Base-by-base conservation (phyloP, 129 eudicot species). In the Scalesia atractyloides region DNA sequence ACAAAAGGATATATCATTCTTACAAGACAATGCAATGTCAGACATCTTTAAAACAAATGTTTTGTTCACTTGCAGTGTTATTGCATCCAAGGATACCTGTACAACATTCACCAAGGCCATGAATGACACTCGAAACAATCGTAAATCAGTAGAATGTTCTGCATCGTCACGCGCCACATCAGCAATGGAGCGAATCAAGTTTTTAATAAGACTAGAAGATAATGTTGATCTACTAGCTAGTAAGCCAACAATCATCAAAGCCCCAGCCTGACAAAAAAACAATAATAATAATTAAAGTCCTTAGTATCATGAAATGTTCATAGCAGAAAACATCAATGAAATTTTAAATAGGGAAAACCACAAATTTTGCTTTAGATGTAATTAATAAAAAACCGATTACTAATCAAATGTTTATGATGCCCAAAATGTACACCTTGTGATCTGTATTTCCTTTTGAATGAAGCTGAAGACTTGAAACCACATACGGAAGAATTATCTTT, bases 191-290 rank as follows among this genome's bases (percentile, higher is more conserved):
- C 88, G 89, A 36, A 88, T 73, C 81, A 94, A 84, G 84, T 84
- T 86, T 77, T 84, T 86, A 59, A 81, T 84, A 48, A 94, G 86
- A 78, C 74, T 79, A 68, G 87, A 68, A 63, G 97, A 84, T 75
- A 94, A 73, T 59, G 84, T 41, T 70, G 82, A 81, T 81, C 87
- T 94, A 69, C 83, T 81, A 63, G 96, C 91, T 41, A 90, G 84
- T 63, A 86, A 68, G 48, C 87, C 85, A 80, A 86, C 90, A 70
- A 94, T 86, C 91, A 94, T 94, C 79, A 94, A 75, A 33, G 97
- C 82, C 69, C 96, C 88, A 54, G 97, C 96, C 97, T 91, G 80
- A 49, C 20, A 41, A 69, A 5, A 65, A 13, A 72, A 61, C 17
- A 82, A 48, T 3, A 30, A 30, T 30, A 80, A 22, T 62, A 83